A percentile compares a stretch with the other conserved stretches of the same genome.
Evolutionary conservation across 257 asterid species (phyloP).

Genomic region (Schizonepeta tenuifolia): DNA sequence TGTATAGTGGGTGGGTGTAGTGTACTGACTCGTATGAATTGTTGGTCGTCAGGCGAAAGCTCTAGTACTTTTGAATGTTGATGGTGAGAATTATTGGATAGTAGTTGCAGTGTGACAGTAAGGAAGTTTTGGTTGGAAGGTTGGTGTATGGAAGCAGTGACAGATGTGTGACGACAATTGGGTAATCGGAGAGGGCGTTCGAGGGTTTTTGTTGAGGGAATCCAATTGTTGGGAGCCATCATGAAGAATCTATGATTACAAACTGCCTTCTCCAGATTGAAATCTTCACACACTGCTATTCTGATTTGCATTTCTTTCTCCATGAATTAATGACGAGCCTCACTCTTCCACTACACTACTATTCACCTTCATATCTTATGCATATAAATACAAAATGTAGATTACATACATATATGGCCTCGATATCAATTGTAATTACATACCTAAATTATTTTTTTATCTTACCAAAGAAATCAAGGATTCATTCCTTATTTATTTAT

Average conservation of each 20-base stretch:
- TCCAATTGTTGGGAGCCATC: background rate
- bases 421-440: too few relatives aligned
- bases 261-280: background rate
- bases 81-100: background rate
- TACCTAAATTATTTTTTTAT: too few relatives aligned
- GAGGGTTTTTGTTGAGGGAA: background rate
- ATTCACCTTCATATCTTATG: too few relatives aligned
- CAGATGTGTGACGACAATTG: background rate
- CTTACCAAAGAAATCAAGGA: too few relatives aligned
- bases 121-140: slow-evolving; percentile 22
- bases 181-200: slow-evolving; percentile 36
- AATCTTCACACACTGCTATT: background rate
- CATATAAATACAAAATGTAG: too few relatives aligned
- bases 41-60: slow-evolving; percentile 10
- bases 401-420: too few relatives aligned
- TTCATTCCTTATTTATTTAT: too few relatives aligned
- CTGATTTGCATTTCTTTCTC: background rate
- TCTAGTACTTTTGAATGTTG: background rate
- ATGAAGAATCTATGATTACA: background rate
- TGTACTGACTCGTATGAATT: slow-evolving; percentile 35
- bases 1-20: too few relatives aligned
- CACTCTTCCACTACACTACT: too few relatives aligned
- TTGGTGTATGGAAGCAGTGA: slow-evolving; percentile 43
- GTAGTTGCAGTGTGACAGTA: background rate
- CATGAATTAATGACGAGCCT: too few relatives aligned